Conservation (phyloP, 2,329 filamentous ascomycete genomes). For the Dactylellina cionopaga region DNA sequence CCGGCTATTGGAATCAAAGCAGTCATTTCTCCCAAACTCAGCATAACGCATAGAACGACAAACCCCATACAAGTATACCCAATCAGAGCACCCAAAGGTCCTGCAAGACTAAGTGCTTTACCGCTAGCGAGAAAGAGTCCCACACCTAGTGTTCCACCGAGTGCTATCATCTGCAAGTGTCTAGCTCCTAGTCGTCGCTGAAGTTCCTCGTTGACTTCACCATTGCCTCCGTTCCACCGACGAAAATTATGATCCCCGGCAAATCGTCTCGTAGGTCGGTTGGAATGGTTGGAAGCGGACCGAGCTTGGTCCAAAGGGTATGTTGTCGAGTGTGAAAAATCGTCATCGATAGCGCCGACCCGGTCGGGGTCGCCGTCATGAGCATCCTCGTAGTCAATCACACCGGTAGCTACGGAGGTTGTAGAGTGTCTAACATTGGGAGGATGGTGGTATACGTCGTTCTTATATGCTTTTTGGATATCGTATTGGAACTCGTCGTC, state of each 20-base stretch:
- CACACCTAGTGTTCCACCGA: conserved; percentile 63
- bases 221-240: conserved; percentile 37
- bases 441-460: conserved; percentile 46
- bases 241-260: conserved; percentile 45
- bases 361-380: conserved; percentile 52
- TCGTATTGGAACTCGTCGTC: conserved; percentile 48
- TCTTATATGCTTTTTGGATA: conserved; percentile 49
- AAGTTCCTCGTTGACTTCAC: conserved; percentile 43
- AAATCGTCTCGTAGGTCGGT: conserved; percentile 37
- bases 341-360: conserved; percentile 49
- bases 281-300: conserved; percentile 49
- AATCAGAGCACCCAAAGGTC: conserved; percentile 62
- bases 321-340: conserved; percentile 51
- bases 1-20: conserved; percentile 51
- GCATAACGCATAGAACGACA: conserved; percentile 65
- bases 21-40: conserved; percentile 60
- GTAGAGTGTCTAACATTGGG: conserved; percentile 42
- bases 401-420: conserved; percentile 51
- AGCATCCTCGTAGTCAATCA: conserved; percentile 51
- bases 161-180: conserved; percentile 63
- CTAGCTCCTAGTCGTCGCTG: conserved; percentile 56
- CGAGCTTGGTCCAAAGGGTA: conserved; percentile 40
- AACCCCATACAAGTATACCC: conserved; percentile 63
- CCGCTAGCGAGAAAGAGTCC: conserved; percentile 64
- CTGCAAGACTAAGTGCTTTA: conserved; percentile 62